Base-by-base conservation (phyloP, 352 stramenopile genomes). In the Chrysophaeum taylorii region DNA sequence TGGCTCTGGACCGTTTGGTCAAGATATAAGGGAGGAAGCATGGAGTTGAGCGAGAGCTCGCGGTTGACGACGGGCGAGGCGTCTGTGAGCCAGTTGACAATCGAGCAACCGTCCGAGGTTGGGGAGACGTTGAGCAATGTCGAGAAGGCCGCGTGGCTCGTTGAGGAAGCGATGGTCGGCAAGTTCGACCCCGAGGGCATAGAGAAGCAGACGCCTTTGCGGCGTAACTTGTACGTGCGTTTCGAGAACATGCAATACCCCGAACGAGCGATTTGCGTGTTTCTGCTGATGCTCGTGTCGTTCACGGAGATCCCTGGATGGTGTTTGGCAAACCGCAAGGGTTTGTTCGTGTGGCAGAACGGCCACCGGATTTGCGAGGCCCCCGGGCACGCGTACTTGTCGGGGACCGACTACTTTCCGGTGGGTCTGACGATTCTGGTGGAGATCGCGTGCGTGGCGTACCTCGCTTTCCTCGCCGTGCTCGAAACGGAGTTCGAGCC, bases 161-260 rank as follows among this genome's bases (percentile, higher is more conserved):
- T 66, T 18, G 57, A 66, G n/a, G 57, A 66, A 18, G 57, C 57
- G 33, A 45, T 66, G 33, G 27, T 42, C 57, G 57, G 57, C 57
- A 7, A 43, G 2, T 66, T 66, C 27, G 57, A 66, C 33, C n/a
- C n/a, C n/a, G 31, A 42, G 4, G 14, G 2, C 15, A 25, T 37
- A 18, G 2, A 14, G 1, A 33, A 5, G 21, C 41, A 31, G n/a
- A 42, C 31, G 0, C 9, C 5, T 18, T 9, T 9, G 31, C 33
- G 27, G 31, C 57, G 57, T 2, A 35, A 66, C 2, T 2, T 33
- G 9, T 66, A 66, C n/a, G 16, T 66, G 12, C 31, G 57, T 2
- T 66, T 33, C 57, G 57, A 66, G 36, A 66, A 45, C 57, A 2
- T 45, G 5, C 33, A 45, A 36, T n/a, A 66, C 57, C 57, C 57